Evolutionary conservation across 257 asterid genomes (phyloP), one percentile per base, ranked within the genome.

Genomic region (Primulina tabacum): DNA sequence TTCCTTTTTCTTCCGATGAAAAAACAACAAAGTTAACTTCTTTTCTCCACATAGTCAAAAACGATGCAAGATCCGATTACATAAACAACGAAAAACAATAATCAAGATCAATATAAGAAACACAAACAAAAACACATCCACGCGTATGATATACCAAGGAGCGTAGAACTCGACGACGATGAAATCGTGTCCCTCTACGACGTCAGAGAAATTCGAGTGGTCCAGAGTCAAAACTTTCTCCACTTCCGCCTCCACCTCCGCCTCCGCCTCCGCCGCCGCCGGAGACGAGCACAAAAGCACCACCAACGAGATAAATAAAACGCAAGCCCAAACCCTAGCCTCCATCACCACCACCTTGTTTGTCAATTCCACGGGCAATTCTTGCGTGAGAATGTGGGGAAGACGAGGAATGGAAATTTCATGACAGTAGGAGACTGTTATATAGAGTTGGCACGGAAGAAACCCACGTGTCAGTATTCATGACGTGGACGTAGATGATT

Each of bases 161-260:
- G 96, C 93, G 73, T 89, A 89, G 83, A 89, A 89, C 61, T 89
- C 91, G n/a, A 83, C 93, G 69, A 89, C 91, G 84, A 89, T 79
- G 79, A 89, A 89, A 56, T 71, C 58, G 82, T 79, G 84, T 60
- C 83, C 84, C 35, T 84, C 66, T 7, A 89, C 79, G 12, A 72
- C 61, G 6, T 82, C 84, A 9, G 87, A 40, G 88, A 89, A 84
- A 71, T 89, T 89, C 65, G 89, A 68, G 62, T 77, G 84, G 77
- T 87, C 96, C 82, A 89, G 66, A 75, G 90, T 84, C 78, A 85
- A 58, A 59, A 89, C 96, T 38, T 84, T 68, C 40, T 90, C 94
- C 63, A 24, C 84, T 33, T 77, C 80, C 10, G 60, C 91, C 16
- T 77, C 80, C 10, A 55, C 91, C 16, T 28, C 29, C 29, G 29